Evolutionary conservation across 1,284 basidiomycete species (phyloP).

Genomic region (Ustilago xerochloae): DNA sequence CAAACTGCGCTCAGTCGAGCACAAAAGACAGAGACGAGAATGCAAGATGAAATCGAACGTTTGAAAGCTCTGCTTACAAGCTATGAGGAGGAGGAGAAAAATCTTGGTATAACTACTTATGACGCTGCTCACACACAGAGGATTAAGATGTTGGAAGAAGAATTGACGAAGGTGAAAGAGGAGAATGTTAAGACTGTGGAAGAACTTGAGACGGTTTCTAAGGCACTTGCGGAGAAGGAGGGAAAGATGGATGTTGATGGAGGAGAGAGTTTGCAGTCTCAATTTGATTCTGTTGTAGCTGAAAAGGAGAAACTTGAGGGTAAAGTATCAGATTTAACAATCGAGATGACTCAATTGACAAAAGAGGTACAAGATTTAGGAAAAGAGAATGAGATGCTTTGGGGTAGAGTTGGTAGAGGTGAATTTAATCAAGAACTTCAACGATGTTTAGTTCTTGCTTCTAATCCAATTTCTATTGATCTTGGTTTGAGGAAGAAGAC

Average conservation of each 20-base stretch:
- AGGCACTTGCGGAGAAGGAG: constrained; percentile 11
- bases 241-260: constrained; percentile 14
- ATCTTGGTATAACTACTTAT: constrained; percentile 46
- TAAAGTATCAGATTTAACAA: constrained; percentile 52
- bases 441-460: constrained; percentile 76
- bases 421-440: constrained; percentile 79
- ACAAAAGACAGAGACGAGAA: constrained; percentile 10
- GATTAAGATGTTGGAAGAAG: constrained; percentile 56
- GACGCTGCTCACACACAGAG: constrained; percentile 61
- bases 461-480: constrained; percentile 82
- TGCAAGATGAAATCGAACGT: constrained; percentile 45
- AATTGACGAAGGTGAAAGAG: constrained; percentile 32
- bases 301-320: constrained; percentile 44
- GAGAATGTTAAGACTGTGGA: constrained; percentile 8
- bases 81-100: constrained; percentile 57
- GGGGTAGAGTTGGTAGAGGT: constrained; percentile 73
- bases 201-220: constrained; percentile 15
- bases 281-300: background rate
- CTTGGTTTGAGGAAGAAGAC: constrained; percentile 76
- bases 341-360: constrained; percentile 39
- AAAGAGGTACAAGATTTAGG: constrained; percentile 75
- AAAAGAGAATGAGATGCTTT: constrained; percentile 79
- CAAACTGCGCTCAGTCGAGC: constrained; percentile 43
- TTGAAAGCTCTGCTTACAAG: constrained; percentile 49
- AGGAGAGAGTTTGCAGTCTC: background rate